Evolutionary conservation across 1,139 yeast species (phyloP).

Genomic region (Williopsis jadinii): DNA sequence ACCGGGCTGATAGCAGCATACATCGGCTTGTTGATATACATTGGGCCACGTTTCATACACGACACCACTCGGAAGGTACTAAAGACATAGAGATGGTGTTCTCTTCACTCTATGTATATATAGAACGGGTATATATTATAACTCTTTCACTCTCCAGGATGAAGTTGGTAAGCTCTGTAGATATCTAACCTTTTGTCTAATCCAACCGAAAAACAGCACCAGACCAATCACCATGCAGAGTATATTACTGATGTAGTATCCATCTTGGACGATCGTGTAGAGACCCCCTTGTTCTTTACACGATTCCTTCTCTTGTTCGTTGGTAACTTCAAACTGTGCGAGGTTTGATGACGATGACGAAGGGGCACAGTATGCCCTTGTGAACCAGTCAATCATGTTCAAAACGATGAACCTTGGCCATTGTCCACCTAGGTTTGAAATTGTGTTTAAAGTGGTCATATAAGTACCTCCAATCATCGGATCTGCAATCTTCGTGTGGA

Average conservation of each 20-base stretch:
- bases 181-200: conserved; percentile 40
- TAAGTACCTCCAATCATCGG: conserved; percentile 96
- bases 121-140: too few species aligned
- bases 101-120: too few species aligned
- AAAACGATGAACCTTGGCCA: conserved; percentile 89
- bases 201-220: conserved; percentile 58
- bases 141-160: conserved; percentile 28
- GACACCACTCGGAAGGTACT: too few species aligned
- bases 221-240: conserved; percentile 67
- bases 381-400: conserved; percentile 71
- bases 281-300: conserved; percentile 52
- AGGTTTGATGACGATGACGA: background rate
- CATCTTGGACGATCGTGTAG: conserved; percentile 57
- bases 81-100: too few species aligned
- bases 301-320: conserved; percentile 34
- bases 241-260: conserved; percentile 73
- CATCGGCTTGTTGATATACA: conserved; percentile 29
- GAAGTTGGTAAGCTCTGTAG: conserved; percentile 28
- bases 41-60: background rate
- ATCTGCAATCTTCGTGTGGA: conserved; percentile 93
- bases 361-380: conserved; percentile 49
- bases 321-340: conserved; percentile 31
- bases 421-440: conserved; percentile 92
- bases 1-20: conserved; percentile 61
- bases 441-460: conserved; percentile 91